Conservation (phyloP, 768 basidiomycete genomes). For the Lepiota brunneoincarnata region DNA sequence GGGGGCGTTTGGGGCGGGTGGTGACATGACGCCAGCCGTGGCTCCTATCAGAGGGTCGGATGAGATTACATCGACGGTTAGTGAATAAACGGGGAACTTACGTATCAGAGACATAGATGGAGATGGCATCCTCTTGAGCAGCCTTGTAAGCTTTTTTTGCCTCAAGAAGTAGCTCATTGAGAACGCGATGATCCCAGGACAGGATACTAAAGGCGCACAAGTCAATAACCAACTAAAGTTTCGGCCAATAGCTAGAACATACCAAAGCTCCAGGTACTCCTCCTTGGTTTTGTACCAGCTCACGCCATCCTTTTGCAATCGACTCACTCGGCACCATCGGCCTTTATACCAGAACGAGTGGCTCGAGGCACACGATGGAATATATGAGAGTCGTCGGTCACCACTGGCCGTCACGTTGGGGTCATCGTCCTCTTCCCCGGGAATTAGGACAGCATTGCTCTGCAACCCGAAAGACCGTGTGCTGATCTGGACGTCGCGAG, state of each 20-base stretch:
- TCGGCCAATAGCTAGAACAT: conserved; percentile 8
- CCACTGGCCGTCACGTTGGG: conserved; percentile 18
- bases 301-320: conserved; percentile 29
- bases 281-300: conserved; percentile 31
- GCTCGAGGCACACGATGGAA: conserved; percentile 37
- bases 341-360: conserved; percentile 49
- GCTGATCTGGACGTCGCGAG: conserved; percentile 51
- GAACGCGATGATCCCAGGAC: conserved; percentile 38
- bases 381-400: conserved; percentile 35
- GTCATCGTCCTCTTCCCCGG: conserved; percentile 34
- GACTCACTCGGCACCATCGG: conserved; percentile 38
- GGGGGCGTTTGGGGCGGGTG: conserved; percentile 60
- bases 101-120: conserved; percentile 50
- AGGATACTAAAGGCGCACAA: conserved; percentile 41
- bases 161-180: conserved; percentile 53
- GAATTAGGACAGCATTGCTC: conserved; percentile 27
- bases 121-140: conserved; percentile 49
- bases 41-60: conserved; percentile 1
- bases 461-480: conserved; percentile 38
- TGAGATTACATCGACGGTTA: not conserved
- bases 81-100: conserved; percentile 15
- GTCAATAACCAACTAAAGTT: not conserved
- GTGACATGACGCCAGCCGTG: conserved; percentile 55
- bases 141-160: conserved; percentile 50
- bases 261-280: conserved; percentile 43